These are phyloP conservation scores for Leucocoprinus sp. DNA, from an alignment of 768 basidiomycete species.

Conservation along the genomic window DNA sequence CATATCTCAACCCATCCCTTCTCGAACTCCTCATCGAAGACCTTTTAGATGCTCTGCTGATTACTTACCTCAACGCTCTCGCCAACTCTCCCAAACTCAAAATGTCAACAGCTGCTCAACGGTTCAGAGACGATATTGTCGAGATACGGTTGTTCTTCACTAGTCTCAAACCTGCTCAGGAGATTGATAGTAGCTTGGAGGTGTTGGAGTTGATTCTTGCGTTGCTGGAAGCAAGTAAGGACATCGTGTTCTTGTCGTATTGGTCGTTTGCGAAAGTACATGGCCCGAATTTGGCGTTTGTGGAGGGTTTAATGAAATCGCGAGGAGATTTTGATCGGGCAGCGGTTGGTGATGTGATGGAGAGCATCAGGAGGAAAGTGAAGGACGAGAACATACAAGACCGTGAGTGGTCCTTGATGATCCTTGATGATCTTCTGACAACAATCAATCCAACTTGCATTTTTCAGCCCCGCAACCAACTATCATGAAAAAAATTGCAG, in stretches of 20 bases:
- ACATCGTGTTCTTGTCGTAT: conserved; percentile 86
- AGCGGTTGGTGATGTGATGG: conserved; percentile 85
- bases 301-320: conserved; percentile 84
- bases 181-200: conserved; percentile 78
- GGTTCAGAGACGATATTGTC: conserved; percentile 75
- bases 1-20: conserved; percentile 82
- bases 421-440: background rate
- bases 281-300: conserved; percentile 87
- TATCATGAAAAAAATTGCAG: conserved; percentile 84
- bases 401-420: conserved; percentile 43
- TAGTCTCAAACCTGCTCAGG: conserved; percentile 65
- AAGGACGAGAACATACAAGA: conserved; percentile 81
- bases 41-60: conserved; percentile 82
- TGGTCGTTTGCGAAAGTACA: conserved; percentile 91
- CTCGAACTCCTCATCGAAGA: conserved; percentile 91
- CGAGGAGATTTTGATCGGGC: conserved; percentile 89
- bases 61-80: conserved; percentile 83
- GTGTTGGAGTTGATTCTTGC: conserved; percentile 78
- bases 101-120: conserved; percentile 79
- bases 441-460: conserved; percentile 6
- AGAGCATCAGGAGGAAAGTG: conserved; percentile 85
- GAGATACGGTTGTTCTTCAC: conserved; percentile 76
- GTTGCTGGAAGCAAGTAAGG: conserved; percentile 79
- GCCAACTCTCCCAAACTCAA: conserved; percentile 77
- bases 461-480: conserved; percentile 68